These are phyloP conservation scores for Salvia miltiorrhiza DNA, from an alignment of 257 asterid species.

Conservation along the genomic window DNA sequence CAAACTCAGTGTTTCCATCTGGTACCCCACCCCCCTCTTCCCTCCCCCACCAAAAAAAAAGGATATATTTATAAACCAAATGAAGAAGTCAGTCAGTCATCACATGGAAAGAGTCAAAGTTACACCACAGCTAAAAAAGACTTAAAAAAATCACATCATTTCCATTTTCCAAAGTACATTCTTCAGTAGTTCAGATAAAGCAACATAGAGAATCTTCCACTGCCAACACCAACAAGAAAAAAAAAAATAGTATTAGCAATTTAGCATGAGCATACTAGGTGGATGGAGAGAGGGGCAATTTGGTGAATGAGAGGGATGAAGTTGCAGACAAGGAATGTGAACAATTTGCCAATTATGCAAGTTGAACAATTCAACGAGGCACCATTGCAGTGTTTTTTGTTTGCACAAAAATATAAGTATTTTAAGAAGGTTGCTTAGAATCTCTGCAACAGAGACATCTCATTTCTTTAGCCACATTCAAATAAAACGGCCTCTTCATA, in stretches of 20 bases:
- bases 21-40: too few relatives aligned
- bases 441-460: conserved; percentile 71
- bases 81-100: background rate
- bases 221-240: conserved; percentile 10
- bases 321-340: conserved; percentile 32
- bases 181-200: conserved; percentile 15
- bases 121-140: conserved; percentile 1
- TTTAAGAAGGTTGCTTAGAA: conserved; percentile 50
- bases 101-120: conserved; percentile 12
- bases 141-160: background rate
- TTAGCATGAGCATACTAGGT: conserved; percentile 26
- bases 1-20: too few relatives aligned
- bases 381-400: conserved; percentile 39
- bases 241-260: too few relatives aligned
- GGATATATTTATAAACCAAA: background rate
- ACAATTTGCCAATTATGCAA: conserved; percentile 35
- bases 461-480: conserved; percentile 33
- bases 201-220: conserved; percentile 19
- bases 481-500: conserved; percentile 33
- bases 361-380: conserved; percentile 53
- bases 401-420: conserved; percentile 26
- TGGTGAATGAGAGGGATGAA: conserved; percentile 5
- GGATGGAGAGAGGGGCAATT: conserved; percentile 22
- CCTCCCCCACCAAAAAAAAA: background rate
- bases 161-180: conserved; percentile 11